Conservation (phyloP, 2,329 filamentous ascomycete species). For the Drechslerella stenobrocha region DNA sequence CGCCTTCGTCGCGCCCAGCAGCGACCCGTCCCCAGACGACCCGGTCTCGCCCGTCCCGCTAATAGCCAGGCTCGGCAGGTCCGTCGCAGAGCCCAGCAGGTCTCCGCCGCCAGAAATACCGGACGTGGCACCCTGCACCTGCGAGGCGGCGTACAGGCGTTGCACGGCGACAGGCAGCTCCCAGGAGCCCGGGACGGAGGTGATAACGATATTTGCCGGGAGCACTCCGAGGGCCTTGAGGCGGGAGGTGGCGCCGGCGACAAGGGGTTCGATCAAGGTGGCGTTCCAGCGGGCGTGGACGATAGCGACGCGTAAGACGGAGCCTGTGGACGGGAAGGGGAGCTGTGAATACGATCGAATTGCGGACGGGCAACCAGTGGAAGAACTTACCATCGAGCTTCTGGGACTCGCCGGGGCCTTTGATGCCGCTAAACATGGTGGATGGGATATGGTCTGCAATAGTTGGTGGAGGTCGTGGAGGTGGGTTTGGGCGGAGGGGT, state of each 20-base stretch:
- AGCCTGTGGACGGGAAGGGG: slow-evolving; percentile 63
- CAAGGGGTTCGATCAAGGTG: slow-evolving; percentile 80
- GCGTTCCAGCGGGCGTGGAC: slow-evolving; percentile 96
- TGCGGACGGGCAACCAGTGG: slow-evolving; percentile 1
- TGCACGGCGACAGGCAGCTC: slow-evolving; percentile 90
- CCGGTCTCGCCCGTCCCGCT: slow-evolving; percentile 3
- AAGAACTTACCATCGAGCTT: slow-evolving; percentile 50
- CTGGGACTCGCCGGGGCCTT: slow-evolving; percentile 52
- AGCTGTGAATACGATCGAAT: neutral
- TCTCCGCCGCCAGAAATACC: slow-evolving; percentile 69
- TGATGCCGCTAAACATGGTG: slow-evolving; percentile 52
- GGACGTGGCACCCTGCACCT: slow-evolving; percentile 73
- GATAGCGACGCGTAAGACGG: slow-evolving; percentile 83
- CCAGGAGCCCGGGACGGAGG: slow-evolving; percentile 91
- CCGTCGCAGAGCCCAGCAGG: slow-evolving; percentile 66
- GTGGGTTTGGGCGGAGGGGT: neutral
- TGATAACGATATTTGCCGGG: slow-evolving; percentile 82
- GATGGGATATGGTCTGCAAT: neutral
- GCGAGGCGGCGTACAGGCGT: slow-evolving; percentile 81
- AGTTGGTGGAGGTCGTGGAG: neutral
- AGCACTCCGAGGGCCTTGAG: slow-evolving; percentile 78
- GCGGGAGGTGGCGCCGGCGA: slow-evolving; percentile 76
- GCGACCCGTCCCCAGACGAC: slow-evolving; percentile 11
- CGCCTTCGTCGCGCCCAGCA: slow-evolving; percentile 52
- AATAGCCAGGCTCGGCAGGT: slow-evolving; percentile 22